Base-by-base conservation (phyloP, 176 grass and related monocot genomes). In the Carex scoparia region DNA sequence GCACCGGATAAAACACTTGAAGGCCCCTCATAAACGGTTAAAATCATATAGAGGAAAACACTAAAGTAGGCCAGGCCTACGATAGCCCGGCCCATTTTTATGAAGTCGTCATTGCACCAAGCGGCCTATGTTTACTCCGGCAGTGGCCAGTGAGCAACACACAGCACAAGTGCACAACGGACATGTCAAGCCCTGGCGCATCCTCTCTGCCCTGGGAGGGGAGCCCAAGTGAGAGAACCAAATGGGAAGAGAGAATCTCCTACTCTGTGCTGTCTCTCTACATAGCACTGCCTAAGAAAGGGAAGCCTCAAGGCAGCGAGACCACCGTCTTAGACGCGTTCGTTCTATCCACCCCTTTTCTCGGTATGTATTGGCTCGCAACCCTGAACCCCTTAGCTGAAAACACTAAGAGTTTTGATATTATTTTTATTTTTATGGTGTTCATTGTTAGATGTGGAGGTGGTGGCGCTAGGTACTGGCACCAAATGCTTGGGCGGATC, bases 401-500 rank as follows among this genome's bases (percentile, higher is more conserved):
- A 57, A 30, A 4, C 32, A 5, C 18, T 13, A 31, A 13, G 37
- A 51, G 15, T 16, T 68, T 19, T 75, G 51, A 15, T 73, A 10
- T 7, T 28, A 32, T 66, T 76, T 76, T 6, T 73, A 3, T 19
- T 63, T 66, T 76, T 76, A 11, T 73, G 54, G 4, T 42, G 10
- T 86, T 67, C 23, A 10, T 64, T 83, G 16, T 30, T 71, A 89
- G 85, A 83, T 19, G 57, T 90, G 28, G 85, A 87, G 28, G 87
- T 94, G 33, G 89, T 92, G 4, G 84, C 91, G 10, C 70, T 94
- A 8, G 95, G 87, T 31, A 98, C 95, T 10, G 92, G 95, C 7
- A 98, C 95, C 82, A 94, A 98, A 82, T 98, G 95, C 77, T 89
- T 98, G 8, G 92, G 92, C 14, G 88, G 90, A 16, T 87, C 92